Evolutionary conservation across 768 basidiomycete genomes (phyloP).

Genomic region (Agrocybe praecox): DNA sequence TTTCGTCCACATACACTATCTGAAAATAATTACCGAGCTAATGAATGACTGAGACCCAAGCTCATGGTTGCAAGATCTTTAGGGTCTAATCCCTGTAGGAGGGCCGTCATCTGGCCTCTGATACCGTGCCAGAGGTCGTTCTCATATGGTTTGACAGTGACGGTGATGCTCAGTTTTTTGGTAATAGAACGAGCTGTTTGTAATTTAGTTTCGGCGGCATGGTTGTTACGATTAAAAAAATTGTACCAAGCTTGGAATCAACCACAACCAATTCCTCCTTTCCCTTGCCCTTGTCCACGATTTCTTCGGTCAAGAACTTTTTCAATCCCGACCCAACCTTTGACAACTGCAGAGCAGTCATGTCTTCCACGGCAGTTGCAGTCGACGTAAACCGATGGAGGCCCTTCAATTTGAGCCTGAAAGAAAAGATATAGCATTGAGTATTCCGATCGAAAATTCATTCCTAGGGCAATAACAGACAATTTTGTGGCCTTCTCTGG

Average conservation of each 20-base stretch:
- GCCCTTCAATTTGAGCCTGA: slow-evolving; percentile 92
- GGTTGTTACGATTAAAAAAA: background rate
- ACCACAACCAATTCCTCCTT: slow-evolving; percentile 85
- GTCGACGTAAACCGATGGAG: slow-evolving; percentile 97
- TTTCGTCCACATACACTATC: background rate
- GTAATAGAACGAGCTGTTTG: slow-evolving; percentile 77
- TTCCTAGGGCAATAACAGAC: slow-evolving; percentile 50
- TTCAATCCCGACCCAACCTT: slow-evolving; percentile 93
- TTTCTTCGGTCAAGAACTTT: slow-evolving; percentile 87
- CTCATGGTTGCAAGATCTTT: slow-evolving; percentile 98
- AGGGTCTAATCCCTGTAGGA: slow-evolving; percentile 90
- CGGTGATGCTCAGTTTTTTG: slow-evolving; percentile 93
- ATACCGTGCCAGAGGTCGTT: slow-evolving; percentile 95
- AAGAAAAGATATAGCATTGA: slow-evolving; percentile 11
- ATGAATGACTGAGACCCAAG: slow-evolving; percentile 93
- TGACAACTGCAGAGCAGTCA: slow-evolving; percentile 89
- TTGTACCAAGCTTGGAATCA: slow-evolving; percentile 88
- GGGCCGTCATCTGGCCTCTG: slow-evolving; percentile 79
- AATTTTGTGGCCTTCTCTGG: slow-evolving; percentile 91
- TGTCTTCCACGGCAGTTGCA: slow-evolving; percentile 95
- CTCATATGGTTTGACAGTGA: slow-evolving; percentile 58
- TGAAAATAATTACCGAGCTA: slow-evolving; percentile 70
- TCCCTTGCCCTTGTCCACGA: slow-evolving; percentile 87
- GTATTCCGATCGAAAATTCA: slow-evolving; percentile 1
- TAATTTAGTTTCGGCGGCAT: background rate